Percentiles rank a stretch among this genome's conserved stretches.
phyloP scores from a whole-genome alignment of 2,329 filamentous ascomycete species.

The Chrysoporthe puriensis region DNA sequence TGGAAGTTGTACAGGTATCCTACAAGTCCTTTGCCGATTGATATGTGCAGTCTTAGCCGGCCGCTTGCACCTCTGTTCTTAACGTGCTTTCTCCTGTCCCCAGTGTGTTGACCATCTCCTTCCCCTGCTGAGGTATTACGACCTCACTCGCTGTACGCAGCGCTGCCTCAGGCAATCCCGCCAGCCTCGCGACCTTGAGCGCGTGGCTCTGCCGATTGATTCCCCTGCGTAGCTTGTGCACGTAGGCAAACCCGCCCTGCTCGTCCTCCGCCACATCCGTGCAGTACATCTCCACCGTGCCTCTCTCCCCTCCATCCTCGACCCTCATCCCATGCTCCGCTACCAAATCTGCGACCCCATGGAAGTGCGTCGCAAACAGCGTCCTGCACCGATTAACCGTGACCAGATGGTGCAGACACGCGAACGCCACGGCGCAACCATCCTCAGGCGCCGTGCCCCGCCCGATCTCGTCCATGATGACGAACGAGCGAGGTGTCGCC shows the following conservation, averaged over 20 bases:
- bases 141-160: constrained; percentile 69
- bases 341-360: constrained; percentile 79
- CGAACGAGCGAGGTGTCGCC: constrained; percentile 83
- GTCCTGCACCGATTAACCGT: constrained; percentile 76
- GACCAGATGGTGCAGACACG: constrained; percentile 82
- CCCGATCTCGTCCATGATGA: constrained; percentile 98
- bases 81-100: background rate
- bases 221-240: constrained; percentile 79
- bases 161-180: constrained; percentile 76
- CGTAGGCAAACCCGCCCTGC: constrained; percentile 76
- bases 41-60: constrained; percentile 5
- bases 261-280: constrained; percentile 83
- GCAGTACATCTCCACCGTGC: constrained; percentile 74
- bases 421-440: constrained; percentile 86
- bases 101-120: constrained; percentile 1
- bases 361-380: constrained; percentile 95
- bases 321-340: constrained; percentile 49
- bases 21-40: constrained; percentile 5
- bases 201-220: constrained; percentile 89
- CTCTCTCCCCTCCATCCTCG: constrained; percentile 38
- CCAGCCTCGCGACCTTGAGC: constrained; percentile 88
- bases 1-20: constrained; percentile 29
- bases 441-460: constrained; percentile 93
- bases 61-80: background rate
- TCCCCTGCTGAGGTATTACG: constrained; percentile 40